These are phyloP conservation scores for Tillandsia leiboldiana DNA, from an alignment of 176 grass and related monocot species.

Conservation along the genomic window DNA sequence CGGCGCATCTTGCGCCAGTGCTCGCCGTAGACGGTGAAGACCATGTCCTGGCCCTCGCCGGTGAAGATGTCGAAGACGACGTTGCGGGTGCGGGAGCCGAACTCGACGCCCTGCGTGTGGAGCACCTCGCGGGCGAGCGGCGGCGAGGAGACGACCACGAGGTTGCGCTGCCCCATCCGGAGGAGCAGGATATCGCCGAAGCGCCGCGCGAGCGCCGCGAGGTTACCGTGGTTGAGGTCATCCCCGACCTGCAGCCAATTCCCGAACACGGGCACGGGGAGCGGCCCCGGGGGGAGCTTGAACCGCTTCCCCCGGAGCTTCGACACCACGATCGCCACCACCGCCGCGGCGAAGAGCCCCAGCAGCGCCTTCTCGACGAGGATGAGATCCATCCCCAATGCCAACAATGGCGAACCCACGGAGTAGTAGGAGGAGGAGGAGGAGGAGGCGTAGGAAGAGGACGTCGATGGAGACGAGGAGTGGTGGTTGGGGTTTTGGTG, in stretches of 20 bases:
- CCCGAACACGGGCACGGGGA: conserved; percentile 65
- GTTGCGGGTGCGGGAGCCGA: conserved; percentile 83
- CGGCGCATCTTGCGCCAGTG: conserved; percentile 96
- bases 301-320: conserved; percentile 56
- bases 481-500: too few relatives aligned
- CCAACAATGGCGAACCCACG: not conserved
- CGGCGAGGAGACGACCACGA: conserved; percentile 69
- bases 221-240: conserved; percentile 87
- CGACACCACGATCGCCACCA: conserved; percentile 51
- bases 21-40: conserved; percentile 88
- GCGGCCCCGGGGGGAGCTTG: conserved; percentile 49
- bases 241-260: conserved; percentile 94
- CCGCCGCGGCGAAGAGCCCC: conserved; percentile 51
- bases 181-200: conserved; percentile 78
- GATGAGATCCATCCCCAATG: conserved; percentile 44
- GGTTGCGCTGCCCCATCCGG: conserved; percentile 74
- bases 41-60: conserved; percentile 79
- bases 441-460: too few relatives aligned
- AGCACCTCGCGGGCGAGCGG: conserved; percentile 63
- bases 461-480: not conserved
- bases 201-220: conserved; percentile 39
- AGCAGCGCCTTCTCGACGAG: conserved; percentile 54
- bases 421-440: too few relatives aligned
- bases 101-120: conserved; percentile 84
- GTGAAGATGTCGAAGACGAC: conserved; percentile 95